Evolutionary conservation across 2,329 filamentous ascomycete genomes (phyloP), one percentile per base, ranked within the genome.

Genomic region (Amauroascus verrucosus): DNA sequence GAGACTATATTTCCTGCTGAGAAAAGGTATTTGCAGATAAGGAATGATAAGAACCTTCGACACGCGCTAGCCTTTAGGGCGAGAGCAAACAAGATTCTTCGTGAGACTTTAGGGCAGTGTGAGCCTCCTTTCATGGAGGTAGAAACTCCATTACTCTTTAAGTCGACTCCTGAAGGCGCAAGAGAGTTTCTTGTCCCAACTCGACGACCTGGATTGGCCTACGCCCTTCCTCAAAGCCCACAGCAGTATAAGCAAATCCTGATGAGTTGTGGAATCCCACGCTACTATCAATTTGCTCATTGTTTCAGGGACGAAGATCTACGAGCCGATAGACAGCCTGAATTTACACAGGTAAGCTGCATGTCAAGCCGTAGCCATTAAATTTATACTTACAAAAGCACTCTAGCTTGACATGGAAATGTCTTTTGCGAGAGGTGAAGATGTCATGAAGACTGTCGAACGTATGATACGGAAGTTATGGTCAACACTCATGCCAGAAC

Each of bases 231-330:
- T 0, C 94, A 98, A 67, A 97, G 91, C 59, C 93, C 93, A 0
- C 93, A 98, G 67, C 93, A 98, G 68, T 98, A 97, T 67, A 98
- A 98, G 72, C 93, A 98, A 72, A 87, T 96, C 1, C 78, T 98
- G 40, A 97, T 98, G 89, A 87, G 89, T 0, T 86, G 86, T 56
- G 91, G 91, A 0, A 79, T 96, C 9, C 72, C 77, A 0, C 81
- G 79, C 38, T 98, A 98, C 67, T 94, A 85, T 68, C 93, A 98
- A 63, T 88, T 96, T 71, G 94, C 93, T 1, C 84, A 83, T 58
- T 98, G 93, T 65, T 98, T 96, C 70, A 83, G 93, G 13, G 94
- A 98, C 64, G 93, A 98, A 65, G 94, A 97, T 67, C 75, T 93
- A 33, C 80, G 93, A 18, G 87, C 91, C 1, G 94, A 98, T 67